Percentiles rank a stretch among this genome's conserved stretches.
Evolutionary conservation across 2,329 filamentous ascomycete species (phyloP).

Genomic region (Ciborinia camelliae): DNA sequence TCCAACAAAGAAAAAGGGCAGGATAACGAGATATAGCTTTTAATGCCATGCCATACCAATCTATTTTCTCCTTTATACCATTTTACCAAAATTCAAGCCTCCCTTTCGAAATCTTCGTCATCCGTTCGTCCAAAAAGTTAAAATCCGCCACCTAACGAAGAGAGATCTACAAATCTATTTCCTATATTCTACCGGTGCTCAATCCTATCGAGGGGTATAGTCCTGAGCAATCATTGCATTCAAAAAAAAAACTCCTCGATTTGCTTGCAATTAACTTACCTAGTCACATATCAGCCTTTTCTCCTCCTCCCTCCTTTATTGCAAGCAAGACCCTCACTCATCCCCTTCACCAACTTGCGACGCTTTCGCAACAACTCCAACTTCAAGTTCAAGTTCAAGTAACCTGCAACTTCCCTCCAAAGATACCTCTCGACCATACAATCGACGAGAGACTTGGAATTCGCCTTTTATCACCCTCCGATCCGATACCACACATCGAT

Average conservation of each 20-base stretch:
- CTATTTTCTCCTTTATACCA: not conserved
- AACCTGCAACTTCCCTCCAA: too few relatives aligned
- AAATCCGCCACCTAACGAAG: not conserved
- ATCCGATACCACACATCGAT: not conserved
- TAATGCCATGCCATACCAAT: not conserved
- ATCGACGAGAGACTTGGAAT: not conserved
- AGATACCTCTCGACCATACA: not conserved
- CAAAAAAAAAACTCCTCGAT: not conserved
- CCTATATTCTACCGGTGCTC: not conserved
- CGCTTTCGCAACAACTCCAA: too few relatives aligned
- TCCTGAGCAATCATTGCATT: not conserved
- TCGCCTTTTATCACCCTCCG: not conserved
- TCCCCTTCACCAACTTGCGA: too few relatives aligned
- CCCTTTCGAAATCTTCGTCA: not conserved
- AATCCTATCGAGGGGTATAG: not conserved
- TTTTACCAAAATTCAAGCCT: not conserved
- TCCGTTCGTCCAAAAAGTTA: not conserved
- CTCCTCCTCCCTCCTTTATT: constrained; percentile 5
- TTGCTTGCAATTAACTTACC: not conserved
- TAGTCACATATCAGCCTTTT: too few relatives aligned
- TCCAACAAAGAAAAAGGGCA: constrained; percentile 8
- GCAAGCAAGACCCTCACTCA: not conserved
- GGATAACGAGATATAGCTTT: not conserved
- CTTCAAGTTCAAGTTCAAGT: too few relatives aligned
- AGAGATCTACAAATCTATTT: not conserved